Evolutionary conservation across 495 filamentous ascomycete genomes (phyloP), one percentile per base, ranked within the genome.

Genomic region (Melanomma pulvis-pyrius): DNA sequence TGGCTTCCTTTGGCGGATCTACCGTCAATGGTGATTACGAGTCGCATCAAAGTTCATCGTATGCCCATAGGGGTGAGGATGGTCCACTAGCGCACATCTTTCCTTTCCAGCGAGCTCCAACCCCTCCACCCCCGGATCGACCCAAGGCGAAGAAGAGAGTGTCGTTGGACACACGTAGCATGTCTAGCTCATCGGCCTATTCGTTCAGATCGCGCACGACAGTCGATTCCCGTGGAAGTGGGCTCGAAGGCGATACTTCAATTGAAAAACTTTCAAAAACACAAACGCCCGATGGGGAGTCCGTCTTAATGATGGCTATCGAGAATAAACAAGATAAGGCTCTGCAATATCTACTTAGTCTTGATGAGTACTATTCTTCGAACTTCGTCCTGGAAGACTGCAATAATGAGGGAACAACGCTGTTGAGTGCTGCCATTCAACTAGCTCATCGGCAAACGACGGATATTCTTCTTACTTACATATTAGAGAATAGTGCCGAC

Each of bases 291-390:
- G 83, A 86, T 28, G 93, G 94, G 1, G 88, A 96, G 71, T 96
- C 93, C 5, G 84, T 97, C 21, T 83, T 87, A 17, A 99, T 98
- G 96, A 98, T 99, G 92, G 92, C 93, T 8, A 84, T 97, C 32
- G 92, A 97, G 71, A 84, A 87, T 58, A 82, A 85, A 28, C 89
- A 89, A 59, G 78, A 82, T 8, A 84, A 89, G 47, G 86, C 85
- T 29, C 74, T 99, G 25, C 83, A 78, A 28, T 97, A 96, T 75
- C 81, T 99, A 4, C 77, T 99, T 9, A 87, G 84, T 28, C 76
- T 97, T 12, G 79, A 83, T 41, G 83, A 91, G 55, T 91, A 90
- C 73, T 96, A 87, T 73, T 82, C 92, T 0, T 68, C 84, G 3
- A 78, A 84, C 2, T 78, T 84, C 59, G 81, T 98, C 25, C 79